Conservation (phyloP, 2,329 filamentous ascomycete genomes). For the Sclerotinia glacialis region DNA sequence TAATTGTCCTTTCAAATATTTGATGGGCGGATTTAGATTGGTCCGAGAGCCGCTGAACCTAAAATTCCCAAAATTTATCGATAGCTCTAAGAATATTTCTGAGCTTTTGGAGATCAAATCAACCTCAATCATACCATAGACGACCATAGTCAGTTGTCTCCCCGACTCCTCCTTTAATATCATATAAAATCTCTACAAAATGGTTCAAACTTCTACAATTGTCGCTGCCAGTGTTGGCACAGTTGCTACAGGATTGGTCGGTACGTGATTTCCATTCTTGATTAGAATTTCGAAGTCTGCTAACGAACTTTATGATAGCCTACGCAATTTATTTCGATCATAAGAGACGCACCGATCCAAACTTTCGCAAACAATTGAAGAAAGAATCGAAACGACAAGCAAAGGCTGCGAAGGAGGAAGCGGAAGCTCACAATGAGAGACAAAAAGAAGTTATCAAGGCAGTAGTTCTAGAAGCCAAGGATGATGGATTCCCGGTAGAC, state of each 20-base stretch:
- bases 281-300: slow-evolving; percentile 8
- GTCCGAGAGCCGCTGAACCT: slow-evolving; percentile 18
- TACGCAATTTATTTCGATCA: slow-evolving; percentile 70
- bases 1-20: slow-evolving; percentile 8
- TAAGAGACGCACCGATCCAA: slow-evolving; percentile 59
- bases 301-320: slow-evolving; percentile 44
- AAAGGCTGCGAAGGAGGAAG: slow-evolving; percentile 69
- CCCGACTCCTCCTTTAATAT: slow-evolving; percentile 5
- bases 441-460: slow-evolving; percentile 72
- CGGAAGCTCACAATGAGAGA: slow-evolving; percentile 60
- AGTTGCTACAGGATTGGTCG: slow-evolving; percentile 57
- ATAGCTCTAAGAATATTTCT: slow-evolving; percentile 22
- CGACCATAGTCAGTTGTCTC: slow-evolving; percentile 15
- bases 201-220: slow-evolving; percentile 53
- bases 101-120: slow-evolving; percentile 21
- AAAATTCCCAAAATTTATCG: slow-evolving; percentile 25
- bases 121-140: slow-evolving; percentile 10
- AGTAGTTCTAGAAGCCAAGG: slow-evolving; percentile 76
- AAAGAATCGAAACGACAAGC: slow-evolving; percentile 72
- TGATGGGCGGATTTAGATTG: slow-evolving; percentile 18
- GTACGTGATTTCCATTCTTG: slow-evolving; percentile 42
- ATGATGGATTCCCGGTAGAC: slow-evolving; percentile 85
- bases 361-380: slow-evolving; percentile 66
- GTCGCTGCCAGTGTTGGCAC: slow-evolving; percentile 62
- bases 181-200: slow-evolving; percentile 32